A percentile compares a stretch with the other conserved stretches of the same genome.
Conservation (phyloP, 805 yeast genomes). For the Suhomyces emberorum region DNA sequence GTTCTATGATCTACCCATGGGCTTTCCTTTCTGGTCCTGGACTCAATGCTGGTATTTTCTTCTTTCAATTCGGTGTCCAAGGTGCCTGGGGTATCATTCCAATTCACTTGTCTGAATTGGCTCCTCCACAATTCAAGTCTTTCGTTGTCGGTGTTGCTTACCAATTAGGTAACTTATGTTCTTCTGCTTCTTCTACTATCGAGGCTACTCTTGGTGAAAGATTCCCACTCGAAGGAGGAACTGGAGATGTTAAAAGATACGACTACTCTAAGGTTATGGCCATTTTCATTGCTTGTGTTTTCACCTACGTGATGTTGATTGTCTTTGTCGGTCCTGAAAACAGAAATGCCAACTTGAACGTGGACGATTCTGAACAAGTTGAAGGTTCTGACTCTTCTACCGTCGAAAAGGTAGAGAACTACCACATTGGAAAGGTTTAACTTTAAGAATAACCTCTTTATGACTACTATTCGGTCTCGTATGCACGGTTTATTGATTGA, state of each 20-base stretch:
- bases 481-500: too few relatives aligned
- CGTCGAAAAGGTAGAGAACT: too few relatives aligned
- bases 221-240: slow-evolving; percentile 33
- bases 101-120: slow-evolving; percentile 56
- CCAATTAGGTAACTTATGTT: slow-evolving; percentile 66
- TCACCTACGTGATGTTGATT: slow-evolving; percentile 48
- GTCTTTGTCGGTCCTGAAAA: slow-evolving; percentile 62
- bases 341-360: slow-evolving; percentile 19
- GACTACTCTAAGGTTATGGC: slow-evolving; percentile 64
- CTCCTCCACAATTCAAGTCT: slow-evolving; percentile 61
- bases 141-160: slow-evolving; percentile 62
- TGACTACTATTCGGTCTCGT: too few relatives aligned
- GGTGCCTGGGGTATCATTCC: slow-evolving; percentile 73
- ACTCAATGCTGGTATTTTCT: slow-evolving; percentile 59
- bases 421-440: too few relatives aligned
- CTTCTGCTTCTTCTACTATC: slow-evolving; percentile 67
- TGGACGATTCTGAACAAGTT: too few relatives aligned
- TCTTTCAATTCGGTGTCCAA: slow-evolving; percentile 61
- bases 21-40: slow-evolving; percentile 32
- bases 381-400: too few relatives aligned
- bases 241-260: slow-evolving; percentile 21
- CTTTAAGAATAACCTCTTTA: too few relatives aligned
- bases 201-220: slow-evolving; percentile 59
- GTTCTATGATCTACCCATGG: slow-evolving; percentile 42
- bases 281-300: slow-evolving; percentile 63